Percentiles rank a stretch among this genome's conserved stretches.
Conservation (phyloP, 2,329 filamentous ascomycete genomes). For the Aureobasidium sp. region DNA sequence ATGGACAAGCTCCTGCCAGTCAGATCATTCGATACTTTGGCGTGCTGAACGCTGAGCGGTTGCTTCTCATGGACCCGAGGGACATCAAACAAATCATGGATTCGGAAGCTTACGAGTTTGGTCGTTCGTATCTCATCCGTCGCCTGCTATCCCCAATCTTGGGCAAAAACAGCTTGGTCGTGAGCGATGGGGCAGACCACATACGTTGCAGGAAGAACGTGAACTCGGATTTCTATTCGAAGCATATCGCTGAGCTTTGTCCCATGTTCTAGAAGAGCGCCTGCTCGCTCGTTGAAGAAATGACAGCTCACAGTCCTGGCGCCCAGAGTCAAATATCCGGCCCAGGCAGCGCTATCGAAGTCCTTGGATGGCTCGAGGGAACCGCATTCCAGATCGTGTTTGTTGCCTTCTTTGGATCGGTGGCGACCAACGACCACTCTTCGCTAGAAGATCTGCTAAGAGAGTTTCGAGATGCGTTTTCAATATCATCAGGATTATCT, state of each 20-base stretch:
- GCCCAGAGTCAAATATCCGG: neutral
- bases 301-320: neutral
- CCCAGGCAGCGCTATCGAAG: neutral
- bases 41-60: slow-evolving; percentile 1
- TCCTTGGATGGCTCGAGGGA: neutral
- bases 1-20: neutral
- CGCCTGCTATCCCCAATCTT: neutral
- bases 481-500: neutral
- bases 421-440: neutral
- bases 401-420: neutral
- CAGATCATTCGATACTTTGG: neutral
- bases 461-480: slow-evolving; percentile 3
- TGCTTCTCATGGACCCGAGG: slow-evolving; percentile 3
- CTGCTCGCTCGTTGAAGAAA: neutral
- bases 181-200: neutral
- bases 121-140: slow-evolving; percentile 4
- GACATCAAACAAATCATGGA: slow-evolving; percentile 7
- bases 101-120: slow-evolving; percentile 3
- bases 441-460: neutral
- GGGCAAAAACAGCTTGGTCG: neutral
- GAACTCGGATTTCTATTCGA: neutral
- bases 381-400: neutral
- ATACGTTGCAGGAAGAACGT: neutral
- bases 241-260: neutral
- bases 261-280: slow-evolving; percentile 2